These are phyloP conservation scores for Suillus sp. DNA, from an alignment of 768 basidiomycete genomes.

Conservation along the genomic window DNA sequence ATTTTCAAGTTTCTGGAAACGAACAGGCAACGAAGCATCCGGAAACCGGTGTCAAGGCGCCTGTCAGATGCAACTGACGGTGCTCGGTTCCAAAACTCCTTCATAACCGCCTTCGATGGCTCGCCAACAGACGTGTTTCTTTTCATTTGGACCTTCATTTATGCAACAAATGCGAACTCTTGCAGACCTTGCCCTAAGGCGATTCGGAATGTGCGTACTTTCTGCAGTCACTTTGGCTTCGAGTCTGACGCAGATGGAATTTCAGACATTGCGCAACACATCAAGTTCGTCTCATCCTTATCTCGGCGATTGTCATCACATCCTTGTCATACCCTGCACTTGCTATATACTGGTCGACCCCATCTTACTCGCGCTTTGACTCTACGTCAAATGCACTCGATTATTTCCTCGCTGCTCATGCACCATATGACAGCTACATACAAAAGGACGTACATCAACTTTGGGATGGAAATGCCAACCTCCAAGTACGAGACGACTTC, in stretches of 20 bases:
- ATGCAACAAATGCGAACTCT: slow-evolving; percentile 40
- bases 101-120: slow-evolving; percentile 23
- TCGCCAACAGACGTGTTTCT: slow-evolving; percentile 22
- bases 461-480: slow-evolving; percentile 65
- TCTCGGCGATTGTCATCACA: slow-evolving; percentile 86
- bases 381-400: slow-evolving; percentile 61
- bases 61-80: slow-evolving; percentile 2
- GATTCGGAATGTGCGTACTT: slow-evolving; percentile 77
- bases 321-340: slow-evolving; percentile 91
- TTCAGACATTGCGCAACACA: slow-evolving; percentile 87
- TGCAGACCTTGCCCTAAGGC: slow-evolving; percentile 59
- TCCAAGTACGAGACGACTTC: slow-evolving; percentile 70
- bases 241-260: slow-evolving; percentile 13
- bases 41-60: not conserved
- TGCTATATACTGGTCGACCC: slow-evolving; percentile 76
- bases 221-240: slow-evolving; percentile 7
- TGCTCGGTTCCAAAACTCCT: slow-evolving; percentile 8
- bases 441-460: slow-evolving; percentile 69
- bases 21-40: not conserved
- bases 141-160: slow-evolving; percentile 20
- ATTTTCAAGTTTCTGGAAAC: slow-evolving; percentile 1
- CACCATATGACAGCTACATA: slow-evolving; percentile 52
- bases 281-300: slow-evolving; percentile 86
- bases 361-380: slow-evolving; percentile 58
- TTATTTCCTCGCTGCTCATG: slow-evolving; percentile 55